Base-by-base conservation (phyloP, 106 monocot genomes). In the Platanthera zijinensis region DNA sequence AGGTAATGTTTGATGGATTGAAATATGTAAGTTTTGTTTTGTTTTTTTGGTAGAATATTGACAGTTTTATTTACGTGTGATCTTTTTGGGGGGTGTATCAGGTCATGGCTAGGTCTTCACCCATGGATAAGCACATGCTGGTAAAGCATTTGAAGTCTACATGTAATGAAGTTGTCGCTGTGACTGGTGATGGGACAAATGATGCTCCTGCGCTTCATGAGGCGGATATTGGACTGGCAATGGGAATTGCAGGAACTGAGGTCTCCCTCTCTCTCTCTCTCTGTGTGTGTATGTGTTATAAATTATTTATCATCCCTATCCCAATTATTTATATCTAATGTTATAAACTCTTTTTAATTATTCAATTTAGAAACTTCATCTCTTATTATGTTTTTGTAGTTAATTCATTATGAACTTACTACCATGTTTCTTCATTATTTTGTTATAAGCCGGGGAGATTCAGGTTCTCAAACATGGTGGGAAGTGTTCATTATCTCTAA, bases 161-260 rank as follows among this genome's bases (percentile, higher is more conserved):
- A 2, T 72, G 32, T 18, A 52, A 52, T 79, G 79, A 79, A 14
- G 79, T 79, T 48, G 79, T 79, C 73, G 79, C 79, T 61, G 79
- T 79, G 22, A 79, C 79, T 62, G 79, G 79, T 22, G 79, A 79
- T 79, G 79, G 79, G 4, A 79, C 79, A 59, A 79, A 79, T 51
- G 79, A 79, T 79, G 79, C 79, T 73, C 79, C 79, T 49, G 79
- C 79, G 25, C 73, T 79, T 73, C 79, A 79, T 56, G 79, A 79
- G 79, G 79, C 79, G 7, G 79, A 79, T 50, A 79, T 79, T 59
- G 79, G 79, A 59, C 79, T 79, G 59, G 79, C 79, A 49, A 79
- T 79, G 79, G 79, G 79, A 15, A 73, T 79, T 59, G 79, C 79
- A 61, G 79, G 79, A 21, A 79, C 79, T 54, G 76, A 81, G 81